Conservation (phyloP, 768 basidiomycete genomes). For the Lactarius tabidus region DNA sequence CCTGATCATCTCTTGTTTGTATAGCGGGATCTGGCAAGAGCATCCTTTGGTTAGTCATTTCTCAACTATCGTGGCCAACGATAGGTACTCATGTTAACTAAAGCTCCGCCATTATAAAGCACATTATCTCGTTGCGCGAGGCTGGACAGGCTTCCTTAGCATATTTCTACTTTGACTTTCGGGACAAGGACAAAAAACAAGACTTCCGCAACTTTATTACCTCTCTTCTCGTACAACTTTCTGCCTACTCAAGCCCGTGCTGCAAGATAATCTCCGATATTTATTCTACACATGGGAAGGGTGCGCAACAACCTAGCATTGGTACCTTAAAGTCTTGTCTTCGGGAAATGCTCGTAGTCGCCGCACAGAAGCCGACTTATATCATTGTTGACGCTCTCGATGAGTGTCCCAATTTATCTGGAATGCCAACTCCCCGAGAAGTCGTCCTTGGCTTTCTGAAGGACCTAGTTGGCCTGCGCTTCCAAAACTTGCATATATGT, state of each 20-base stretch:
- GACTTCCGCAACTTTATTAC: not conserved
- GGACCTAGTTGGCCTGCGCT: not conserved
- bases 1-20: not conserved
- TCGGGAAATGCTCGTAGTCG: not conserved
- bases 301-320: not conserved
- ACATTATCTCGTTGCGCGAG: not conserved
- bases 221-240: not conserved
- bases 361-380: not conserved
- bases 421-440: not conserved
- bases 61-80: not conserved
- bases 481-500: not conserved
- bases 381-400: not conserved
- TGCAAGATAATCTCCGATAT: not conserved
- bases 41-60: not conserved
- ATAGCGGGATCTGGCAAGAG: not conserved
- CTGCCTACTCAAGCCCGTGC: not conserved
- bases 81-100: not conserved
- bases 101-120: not conserved
- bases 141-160: not conserved
- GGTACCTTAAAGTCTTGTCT: not conserved
- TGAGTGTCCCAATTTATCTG: not conserved
- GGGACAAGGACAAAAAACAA: not conserved
- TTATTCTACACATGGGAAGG: not conserved
- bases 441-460: not conserved
- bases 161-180: not conserved